Conservation (phyloP, 441 rosid species). For the Erysimum cheiri region DNA sequence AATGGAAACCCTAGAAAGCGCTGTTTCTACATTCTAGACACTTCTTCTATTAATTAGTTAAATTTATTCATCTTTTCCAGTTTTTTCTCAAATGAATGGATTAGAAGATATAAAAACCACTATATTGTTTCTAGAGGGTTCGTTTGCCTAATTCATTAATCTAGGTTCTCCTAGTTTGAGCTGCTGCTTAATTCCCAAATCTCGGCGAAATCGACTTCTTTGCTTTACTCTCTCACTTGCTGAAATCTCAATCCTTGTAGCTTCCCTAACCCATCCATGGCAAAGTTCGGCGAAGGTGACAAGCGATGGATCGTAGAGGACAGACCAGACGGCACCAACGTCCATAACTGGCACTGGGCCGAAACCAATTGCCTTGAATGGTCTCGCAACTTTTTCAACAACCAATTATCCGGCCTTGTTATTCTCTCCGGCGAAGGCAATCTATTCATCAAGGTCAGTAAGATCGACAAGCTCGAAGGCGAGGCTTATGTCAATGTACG, state of each 20-base stretch:
- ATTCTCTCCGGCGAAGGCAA: conserved; percentile 73
- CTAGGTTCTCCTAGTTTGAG: conserved; percentile 4
- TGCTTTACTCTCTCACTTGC: conserved; percentile 19
- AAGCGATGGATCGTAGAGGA: conserved; percentile 98
- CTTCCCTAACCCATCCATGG: conserved; percentile 51
- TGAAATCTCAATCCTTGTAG: conserved; percentile 4
- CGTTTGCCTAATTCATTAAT: conserved; percentile 10
- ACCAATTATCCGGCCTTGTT: conserved; percentile 55
- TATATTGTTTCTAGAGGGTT: conserved; percentile 35
- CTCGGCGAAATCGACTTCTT: conserved; percentile 17
- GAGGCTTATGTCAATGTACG: conserved; percentile 93
- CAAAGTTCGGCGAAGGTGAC: conserved; percentile 95
- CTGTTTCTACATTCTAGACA: conserved; percentile 9
- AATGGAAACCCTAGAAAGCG: conserved; percentile 25
- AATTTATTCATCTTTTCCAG: neutral
- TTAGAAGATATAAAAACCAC: neutral
- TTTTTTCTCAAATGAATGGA: too few relatives aligned
- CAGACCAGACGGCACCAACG: conserved; percentile 93
- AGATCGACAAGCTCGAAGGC: conserved; percentile 79
- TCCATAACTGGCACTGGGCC: conserved; percentile 99
- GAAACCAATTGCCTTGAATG: conserved; percentile 93
- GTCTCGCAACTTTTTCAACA: conserved; percentile 68
- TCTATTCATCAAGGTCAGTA: conserved; percentile 59
- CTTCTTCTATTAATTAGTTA: conserved; percentile 1
- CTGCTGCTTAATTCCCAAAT: conserved; percentile 37